A percentile compares a stretch with the other conserved stretches of the same genome.
Conservation (phyloP, 2,329 filamentous ascomycete genomes). For the Herpotrichia juniperi region DNA sequence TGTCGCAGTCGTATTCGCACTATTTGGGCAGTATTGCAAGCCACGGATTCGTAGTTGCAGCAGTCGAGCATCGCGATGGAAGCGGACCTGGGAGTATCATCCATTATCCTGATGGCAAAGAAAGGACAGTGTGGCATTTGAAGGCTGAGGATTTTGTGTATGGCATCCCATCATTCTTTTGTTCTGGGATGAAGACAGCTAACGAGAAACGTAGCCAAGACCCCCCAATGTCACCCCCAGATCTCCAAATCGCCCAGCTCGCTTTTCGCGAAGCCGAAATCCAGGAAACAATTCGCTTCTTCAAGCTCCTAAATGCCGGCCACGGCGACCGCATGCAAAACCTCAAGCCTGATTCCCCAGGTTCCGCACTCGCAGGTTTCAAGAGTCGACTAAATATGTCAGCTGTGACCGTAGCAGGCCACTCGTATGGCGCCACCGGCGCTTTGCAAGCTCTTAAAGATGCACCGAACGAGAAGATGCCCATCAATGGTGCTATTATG, state of each 20-base stretch:
- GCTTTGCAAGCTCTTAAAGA: slow-evolving; percentile 65
- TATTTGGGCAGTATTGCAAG: slow-evolving; percentile 54
- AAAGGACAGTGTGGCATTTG: slow-evolving; percentile 47
- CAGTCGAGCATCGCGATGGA: slow-evolving; percentile 55
- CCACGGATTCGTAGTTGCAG: slow-evolving; percentile 53
- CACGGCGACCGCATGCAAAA: slow-evolving; percentile 38
- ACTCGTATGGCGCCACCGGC: slow-evolving; percentile 70
- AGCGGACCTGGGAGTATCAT: slow-evolving; percentile 53
- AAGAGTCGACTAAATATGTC: slow-evolving; percentile 60
- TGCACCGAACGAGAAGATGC: slow-evolving; percentile 50
- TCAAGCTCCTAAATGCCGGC: slow-evolving; percentile 48
- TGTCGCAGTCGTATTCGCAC: slow-evolving; percentile 53
- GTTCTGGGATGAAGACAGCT: background rate
- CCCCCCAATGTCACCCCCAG: slow-evolving; percentile 37
- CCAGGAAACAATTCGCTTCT: slow-evolving; percentile 51
- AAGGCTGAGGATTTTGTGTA: slow-evolving; percentile 39
- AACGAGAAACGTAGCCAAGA: slow-evolving; percentile 19
- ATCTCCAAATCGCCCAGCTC: slow-evolving; percentile 51
- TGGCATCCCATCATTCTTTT: slow-evolving; percentile 3
- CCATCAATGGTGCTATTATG: slow-evolving; percentile 64
- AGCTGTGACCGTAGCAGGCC: slow-evolving; percentile 64
- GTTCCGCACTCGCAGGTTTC: slow-evolving; percentile 56
- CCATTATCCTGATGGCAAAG: slow-evolving; percentile 37
- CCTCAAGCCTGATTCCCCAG: slow-evolving; percentile 56
- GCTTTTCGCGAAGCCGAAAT: slow-evolving; percentile 54